Evolutionary conservation across 225 moss, liverwort and hornwort genomes (phyloP).

Genomic region (Pseudisothecium myosuroides): DNA sequence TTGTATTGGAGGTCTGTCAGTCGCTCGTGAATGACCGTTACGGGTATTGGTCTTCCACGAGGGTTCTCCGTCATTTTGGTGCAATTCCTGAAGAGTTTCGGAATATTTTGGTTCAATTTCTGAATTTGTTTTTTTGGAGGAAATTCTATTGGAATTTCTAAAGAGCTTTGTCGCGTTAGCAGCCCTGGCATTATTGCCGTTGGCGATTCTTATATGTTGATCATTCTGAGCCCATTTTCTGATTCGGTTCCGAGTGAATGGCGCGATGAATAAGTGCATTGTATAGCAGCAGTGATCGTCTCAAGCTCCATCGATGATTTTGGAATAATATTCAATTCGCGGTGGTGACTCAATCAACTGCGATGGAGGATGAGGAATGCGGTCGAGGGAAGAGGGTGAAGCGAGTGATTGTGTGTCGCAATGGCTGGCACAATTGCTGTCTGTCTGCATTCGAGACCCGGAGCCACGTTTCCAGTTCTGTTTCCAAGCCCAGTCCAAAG

Average conservation of each 20-base stretch:
- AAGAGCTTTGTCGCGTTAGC: background rate
- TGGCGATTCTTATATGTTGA: background rate
- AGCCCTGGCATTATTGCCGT: background rate
- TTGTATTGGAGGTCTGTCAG: background rate
- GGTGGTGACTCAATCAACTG: background rate
- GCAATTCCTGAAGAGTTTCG: background rate
- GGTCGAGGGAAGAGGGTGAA: slow-evolving; percentile 27
- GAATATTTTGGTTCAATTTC: background rate
- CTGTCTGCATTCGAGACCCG: slow-evolving; percentile 8
- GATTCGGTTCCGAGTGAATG: background rate
- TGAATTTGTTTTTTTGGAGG: background rate
- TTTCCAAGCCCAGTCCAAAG: background rate
- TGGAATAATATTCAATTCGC: background rate
- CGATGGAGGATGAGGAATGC: slow-evolving; percentile 22
- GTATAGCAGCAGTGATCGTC: background rate
- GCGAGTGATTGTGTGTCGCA: slow-evolving; percentile 28
- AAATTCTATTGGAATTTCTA: background rate
- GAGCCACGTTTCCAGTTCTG: background rate
- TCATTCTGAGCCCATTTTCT: background rate
- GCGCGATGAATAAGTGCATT: background rate
- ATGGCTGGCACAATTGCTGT: slow-evolving; percentile 31
- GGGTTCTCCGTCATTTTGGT: background rate
- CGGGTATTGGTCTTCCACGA: background rate
- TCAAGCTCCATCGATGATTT: background rate
- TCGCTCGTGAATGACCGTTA: background rate